phyloP scores from a whole-genome alignment of 306 rosid genomes.

The Cotoneaster glaucophyllus region DNA sequence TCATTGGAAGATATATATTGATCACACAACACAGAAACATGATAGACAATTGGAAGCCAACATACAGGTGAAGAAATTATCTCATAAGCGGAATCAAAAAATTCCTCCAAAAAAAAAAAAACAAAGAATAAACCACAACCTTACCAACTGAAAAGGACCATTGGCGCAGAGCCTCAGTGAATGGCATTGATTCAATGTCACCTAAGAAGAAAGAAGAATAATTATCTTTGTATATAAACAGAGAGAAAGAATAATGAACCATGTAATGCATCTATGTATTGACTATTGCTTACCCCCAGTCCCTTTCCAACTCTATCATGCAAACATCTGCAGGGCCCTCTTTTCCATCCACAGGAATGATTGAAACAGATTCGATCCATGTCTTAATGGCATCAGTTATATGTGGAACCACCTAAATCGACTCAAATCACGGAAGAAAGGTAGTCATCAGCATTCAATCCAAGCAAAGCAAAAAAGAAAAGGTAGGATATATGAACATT shows the following conservation, averaged over 20 bases:
- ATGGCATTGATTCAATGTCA: slow-evolving; percentile 99
- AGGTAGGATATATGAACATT: slow-evolving; percentile 5
- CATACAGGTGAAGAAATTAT: neutral
- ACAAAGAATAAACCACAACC: neutral
- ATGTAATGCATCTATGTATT: slow-evolving; percentile 12
- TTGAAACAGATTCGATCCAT: slow-evolving; percentile 70
- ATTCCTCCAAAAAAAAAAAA: neutral
- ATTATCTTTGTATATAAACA: neutral
- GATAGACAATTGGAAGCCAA: neutral
- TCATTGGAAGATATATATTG: neutral
- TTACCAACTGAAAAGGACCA: slow-evolving; percentile 89
- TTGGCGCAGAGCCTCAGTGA: slow-evolving; percentile 85
- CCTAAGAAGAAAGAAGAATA: slow-evolving; percentile 38
- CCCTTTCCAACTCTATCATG: slow-evolving; percentile 92
- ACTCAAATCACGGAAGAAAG: slow-evolving; percentile 10
- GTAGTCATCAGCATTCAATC: slow-evolving; percentile 5
- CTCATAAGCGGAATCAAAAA: neutral
- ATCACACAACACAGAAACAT: neutral
- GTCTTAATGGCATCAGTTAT: slow-evolving; percentile 89
- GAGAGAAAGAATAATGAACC: neutral
- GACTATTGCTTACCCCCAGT: slow-evolving; percentile 64
- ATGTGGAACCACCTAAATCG: slow-evolving; percentile 86
- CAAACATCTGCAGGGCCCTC: slow-evolving; percentile 93
- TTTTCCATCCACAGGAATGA: slow-evolving; percentile 78
- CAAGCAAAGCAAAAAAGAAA: neutral